Conservation (phyloP, 192 early-diverging fungal species). For the Coemansia sp. region DNA sequence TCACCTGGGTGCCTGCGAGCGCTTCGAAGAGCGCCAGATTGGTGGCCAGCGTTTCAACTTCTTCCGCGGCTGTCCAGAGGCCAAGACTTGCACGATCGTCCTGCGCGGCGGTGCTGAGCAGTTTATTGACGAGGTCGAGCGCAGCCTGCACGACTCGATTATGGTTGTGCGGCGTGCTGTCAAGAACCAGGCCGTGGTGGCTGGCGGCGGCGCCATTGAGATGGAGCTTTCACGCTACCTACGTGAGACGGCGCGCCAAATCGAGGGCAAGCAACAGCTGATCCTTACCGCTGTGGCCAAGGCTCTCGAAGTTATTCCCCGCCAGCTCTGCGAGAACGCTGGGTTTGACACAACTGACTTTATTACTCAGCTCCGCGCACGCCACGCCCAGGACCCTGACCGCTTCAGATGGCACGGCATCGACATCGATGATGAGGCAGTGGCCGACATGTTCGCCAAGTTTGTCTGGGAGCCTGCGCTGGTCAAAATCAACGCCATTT, state of each 20-base stretch:
- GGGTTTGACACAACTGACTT: constrained; percentile 99
- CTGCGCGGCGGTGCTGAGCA: constrained; percentile 98
- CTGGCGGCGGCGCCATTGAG: constrained; percentile 97
- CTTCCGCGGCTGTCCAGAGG: constrained; percentile 89
- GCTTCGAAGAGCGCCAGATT: constrained; percentile 95
- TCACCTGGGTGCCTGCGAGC: constrained; percentile 86
- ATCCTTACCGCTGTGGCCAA: constrained; percentile 92
- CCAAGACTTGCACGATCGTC: constrained; percentile 94
- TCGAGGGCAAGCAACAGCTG: constrained; percentile 99
- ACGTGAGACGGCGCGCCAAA: constrained; percentile 85
- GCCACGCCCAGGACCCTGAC: constrained; percentile 64
- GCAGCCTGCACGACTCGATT: constrained; percentile 97
- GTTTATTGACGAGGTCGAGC: constrained; percentile 98
- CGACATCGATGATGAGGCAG: constrained; percentile 83
- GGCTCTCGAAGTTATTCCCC: constrained; percentile 96
- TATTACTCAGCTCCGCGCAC: constrained; percentile 93
- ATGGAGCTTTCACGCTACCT: constrained; percentile 97
- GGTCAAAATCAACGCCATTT: constrained; percentile 95
- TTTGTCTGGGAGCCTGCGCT: constrained; percentile 99
- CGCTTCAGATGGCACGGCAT: constrained; percentile 88
- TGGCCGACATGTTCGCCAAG: constrained; percentile 84
- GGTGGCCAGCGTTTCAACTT: constrained; percentile 97
- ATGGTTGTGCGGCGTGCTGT: constrained; percentile 98
- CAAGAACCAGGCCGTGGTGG: constrained; percentile 94
- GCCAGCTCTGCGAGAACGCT: constrained; percentile 97